Evolutionary conservation across 164 flowering plant genomes (phyloP), one percentile per base, ranked within the genome.

Genomic region (Cinnamomum chago): DNA sequence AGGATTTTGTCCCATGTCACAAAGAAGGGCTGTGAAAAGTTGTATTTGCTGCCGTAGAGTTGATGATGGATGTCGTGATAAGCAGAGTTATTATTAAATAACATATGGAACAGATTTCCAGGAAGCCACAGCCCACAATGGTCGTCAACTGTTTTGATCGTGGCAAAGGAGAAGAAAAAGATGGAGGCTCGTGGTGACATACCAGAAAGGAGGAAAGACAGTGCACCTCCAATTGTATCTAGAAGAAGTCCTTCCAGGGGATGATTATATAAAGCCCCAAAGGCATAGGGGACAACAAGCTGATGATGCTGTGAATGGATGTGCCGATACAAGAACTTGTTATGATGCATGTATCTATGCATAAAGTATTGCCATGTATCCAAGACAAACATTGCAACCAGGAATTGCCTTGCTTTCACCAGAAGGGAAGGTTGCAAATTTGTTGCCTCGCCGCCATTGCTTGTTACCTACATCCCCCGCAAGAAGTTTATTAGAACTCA

Each of bases 51-150:
- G 6, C 99, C 98, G 75, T 88, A 88, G 5, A 91, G 90, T 81
- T 95, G 99, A 71, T 95, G 99, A 78, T 95, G 99, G 70, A 95
- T 82, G 80, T 95, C 98, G 70, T 95, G 99, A 79, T 93, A 95
- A 0, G 99, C 99, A 35, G 94, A 84, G 73, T 92, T 95, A 85
- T 95, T 95, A 62, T 75, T 79, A 78, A 95, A 95, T 65, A 93
- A 78, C 11, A 90, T 7, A 28, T 95, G 98, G 82, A 95, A 93
- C 23, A 83, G 85, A 73, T 95, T 93, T 18, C 99, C 98, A 0
- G 97, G 97, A 70, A 95, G 91, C 97, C 93, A 88, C 13, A 95
- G 76, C 28, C 98, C 98, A 50, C 98, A 92, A 70, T 95, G 99
- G 73, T 95, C 99, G 76, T 95, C 99, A 33, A 95, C 97, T 2